These are phyloP conservation scores for Fusarium decemcellulare DNA, from an alignment of 2,329 filamentous ascomycete species.

Conservation along the genomic window DNA sequence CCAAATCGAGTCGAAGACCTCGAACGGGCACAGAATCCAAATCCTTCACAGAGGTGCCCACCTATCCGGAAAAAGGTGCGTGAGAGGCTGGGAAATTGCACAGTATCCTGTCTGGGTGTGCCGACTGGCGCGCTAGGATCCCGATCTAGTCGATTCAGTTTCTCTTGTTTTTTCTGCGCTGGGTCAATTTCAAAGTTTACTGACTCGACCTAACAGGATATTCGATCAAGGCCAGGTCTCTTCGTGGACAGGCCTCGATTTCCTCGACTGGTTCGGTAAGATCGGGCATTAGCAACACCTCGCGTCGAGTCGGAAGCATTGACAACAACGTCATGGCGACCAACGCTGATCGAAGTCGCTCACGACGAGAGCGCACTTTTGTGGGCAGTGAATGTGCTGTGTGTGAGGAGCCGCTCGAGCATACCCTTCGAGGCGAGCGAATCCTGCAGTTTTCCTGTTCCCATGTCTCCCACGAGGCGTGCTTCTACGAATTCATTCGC, in stretches of 20 bases:
- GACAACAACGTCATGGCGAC: constrained; percentile 61
- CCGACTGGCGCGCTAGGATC: not conserved
- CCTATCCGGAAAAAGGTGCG: constrained; percentile 60
- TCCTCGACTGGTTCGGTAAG: constrained; percentile 52
- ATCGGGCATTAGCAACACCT: constrained; percentile 50
- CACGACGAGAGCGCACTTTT: constrained; percentile 92
- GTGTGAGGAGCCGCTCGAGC: constrained; percentile 96
- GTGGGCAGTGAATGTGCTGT: constrained; percentile 95
- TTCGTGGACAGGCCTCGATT: constrained; percentile 48
- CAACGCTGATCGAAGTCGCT: constrained; percentile 79
- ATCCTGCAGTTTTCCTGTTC: constrained; percentile 96
- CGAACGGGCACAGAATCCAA: constrained; percentile 46
- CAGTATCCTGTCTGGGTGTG: not conserved
- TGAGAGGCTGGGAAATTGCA: constrained; percentile 4
- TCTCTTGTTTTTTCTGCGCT: not conserved
- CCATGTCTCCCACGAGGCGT: constrained; percentile 98
- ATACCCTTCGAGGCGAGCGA: constrained; percentile 92
- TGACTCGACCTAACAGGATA: constrained; percentile 39
- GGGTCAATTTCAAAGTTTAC: constrained; percentile 14
- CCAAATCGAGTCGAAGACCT: constrained; percentile 42
- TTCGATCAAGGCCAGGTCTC: constrained; percentile 46
- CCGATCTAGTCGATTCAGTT: not conserved
- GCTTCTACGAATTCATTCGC: constrained; percentile 98
- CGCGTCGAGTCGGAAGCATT: constrained; percentile 54
- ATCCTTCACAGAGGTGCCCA: constrained; percentile 48